These are phyloP conservation scores for Lachancea nothofagi DNA, from an alignment of 805 yeast species.

Conservation along the genomic window DNA sequence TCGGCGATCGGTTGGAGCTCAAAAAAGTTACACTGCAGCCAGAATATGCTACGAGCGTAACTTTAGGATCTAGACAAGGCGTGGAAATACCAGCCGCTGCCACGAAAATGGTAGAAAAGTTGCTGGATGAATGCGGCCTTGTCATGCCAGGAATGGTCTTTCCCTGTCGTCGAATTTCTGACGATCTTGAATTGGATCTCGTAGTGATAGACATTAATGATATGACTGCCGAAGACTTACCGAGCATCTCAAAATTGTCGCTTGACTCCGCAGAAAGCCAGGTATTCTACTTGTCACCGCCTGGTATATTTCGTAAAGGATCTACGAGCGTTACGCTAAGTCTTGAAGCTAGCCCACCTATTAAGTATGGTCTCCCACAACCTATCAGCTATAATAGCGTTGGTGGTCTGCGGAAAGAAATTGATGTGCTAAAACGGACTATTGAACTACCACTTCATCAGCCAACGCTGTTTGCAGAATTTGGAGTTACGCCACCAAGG, in stretches of 20 bases:
- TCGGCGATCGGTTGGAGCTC: slow-evolving; percentile 50
- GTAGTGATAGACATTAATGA: slow-evolving; percentile 27
- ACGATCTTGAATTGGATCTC: slow-evolving; percentile 15
- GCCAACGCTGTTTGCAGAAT: slow-evolving; percentile 71
- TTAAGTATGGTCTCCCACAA: slow-evolving; percentile 42
- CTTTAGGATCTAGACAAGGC: slow-evolving; percentile 30
- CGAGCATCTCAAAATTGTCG: slow-evolving; percentile 37
- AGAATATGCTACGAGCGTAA: slow-evolving; percentile 35
- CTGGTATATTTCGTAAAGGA: slow-evolving; percentile 40
- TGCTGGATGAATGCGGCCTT: slow-evolving; percentile 51
- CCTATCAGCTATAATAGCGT: slow-evolving; percentile 46
- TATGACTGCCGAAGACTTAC: slow-evolving; percentile 31
- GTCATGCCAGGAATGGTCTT: slow-evolving; percentile 51
- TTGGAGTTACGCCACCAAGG: slow-evolving; percentile 88
- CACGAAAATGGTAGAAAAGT: slow-evolving; percentile 36
- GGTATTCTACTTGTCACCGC: slow-evolving; percentile 40
- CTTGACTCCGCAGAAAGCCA: slow-evolving; percentile 10
- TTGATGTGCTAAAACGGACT: slow-evolving; percentile 54
- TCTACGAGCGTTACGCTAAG: slow-evolving; percentile 27
- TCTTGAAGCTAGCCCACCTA: slow-evolving; percentile 23
- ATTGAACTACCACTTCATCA: slow-evolving; percentile 75
- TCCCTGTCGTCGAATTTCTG: slow-evolving; percentile 19
- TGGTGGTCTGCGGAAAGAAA: slow-evolving; percentile 73
- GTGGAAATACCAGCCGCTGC: slow-evolving; percentile 18
- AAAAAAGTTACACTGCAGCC: slow-evolving; percentile 47